Evolutionary conservation across 495 filamentous ascomycete species (phyloP), one percentile per base, ranked within the genome.

Genomic region (Tuber melanosporum): DNA sequence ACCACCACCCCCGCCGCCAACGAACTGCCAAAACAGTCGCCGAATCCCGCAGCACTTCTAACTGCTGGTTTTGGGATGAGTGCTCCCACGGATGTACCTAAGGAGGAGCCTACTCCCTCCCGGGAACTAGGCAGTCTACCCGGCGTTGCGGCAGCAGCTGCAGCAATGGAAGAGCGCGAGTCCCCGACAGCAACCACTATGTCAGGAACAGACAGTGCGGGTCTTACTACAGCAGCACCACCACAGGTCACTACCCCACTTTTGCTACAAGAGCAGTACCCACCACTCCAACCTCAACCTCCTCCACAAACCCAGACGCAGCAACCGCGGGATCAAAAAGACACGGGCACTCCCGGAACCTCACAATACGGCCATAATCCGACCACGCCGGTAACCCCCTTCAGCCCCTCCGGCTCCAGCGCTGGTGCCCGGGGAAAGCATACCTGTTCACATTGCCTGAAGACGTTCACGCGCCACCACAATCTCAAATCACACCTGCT

Each of bases 401-500:
- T 80, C 45, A 82, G 79, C 39, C 82, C 82, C 42, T 78, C 78
- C 17, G 72, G 71, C 66, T 73, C 75, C 12, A 80, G 78, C 15
- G 82, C 82, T 14, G 82, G 82, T 36, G 73, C 75, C 22, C 70
- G 82, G 36, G 79, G 79, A 85, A 95, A 95, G 80, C 95, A 99
- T 85, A 96, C 94, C 77, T 99, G 95, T 82, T 94, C 92, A 3
- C 97, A 97, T 84, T 99, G 95, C 86, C 88, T 93, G 6, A 97
- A 96, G 12, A 95, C 96, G 81, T 99, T 99, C 81, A 99, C 95
- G 15, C 89, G 95, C 15, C 96, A 98, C 83, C 95, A 99, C 83
- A 99, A 99, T 79, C 89, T 99, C n/a, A 99, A 99, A 85, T 97
- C 93, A 77, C 95, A 99, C 86, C 89, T 99, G 47, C 89, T 99